phyloP scores from a whole-genome alignment of 345 rosid species.

The Trapa incisa region DNA sequence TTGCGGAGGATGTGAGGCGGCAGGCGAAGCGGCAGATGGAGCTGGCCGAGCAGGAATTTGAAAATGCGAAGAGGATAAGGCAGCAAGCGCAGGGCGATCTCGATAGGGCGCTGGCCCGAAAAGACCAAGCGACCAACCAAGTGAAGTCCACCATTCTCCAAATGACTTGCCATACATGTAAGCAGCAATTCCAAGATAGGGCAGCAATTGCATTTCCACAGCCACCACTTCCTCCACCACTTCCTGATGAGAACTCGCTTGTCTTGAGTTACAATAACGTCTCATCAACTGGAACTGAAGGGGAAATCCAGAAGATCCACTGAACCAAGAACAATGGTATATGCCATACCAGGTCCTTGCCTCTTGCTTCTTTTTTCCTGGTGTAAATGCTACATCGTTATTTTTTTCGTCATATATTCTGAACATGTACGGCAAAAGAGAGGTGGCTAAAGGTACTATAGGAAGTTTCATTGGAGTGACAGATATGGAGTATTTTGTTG shows the following conservation, averaged over 20 bases:
- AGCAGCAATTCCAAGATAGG: slow-evolving; percentile 13
- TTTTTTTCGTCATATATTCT: neutral
- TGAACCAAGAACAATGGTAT: neutral
- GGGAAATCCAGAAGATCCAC: slow-evolving; percentile 19
- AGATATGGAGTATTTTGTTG: no score
- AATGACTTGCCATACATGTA: slow-evolving; percentile 74
- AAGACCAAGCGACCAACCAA: slow-evolving; percentile 54
- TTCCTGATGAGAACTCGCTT: slow-evolving; percentile 27
- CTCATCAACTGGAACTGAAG: slow-evolving; percentile 35
- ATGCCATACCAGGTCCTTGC: neutral
- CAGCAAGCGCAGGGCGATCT: slow-evolving; percentile 72
- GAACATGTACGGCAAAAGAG: neutral
- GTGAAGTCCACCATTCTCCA: slow-evolving; percentile 51
- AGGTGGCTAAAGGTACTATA: neutral
- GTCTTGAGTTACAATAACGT: slow-evolving; percentile 30
- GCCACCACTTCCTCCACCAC: neutral
- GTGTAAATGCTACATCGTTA: neutral
- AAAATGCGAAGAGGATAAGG: slow-evolving; percentile 69
- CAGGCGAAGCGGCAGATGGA: slow-evolving; percentile 62
- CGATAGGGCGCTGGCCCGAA: slow-evolving; percentile 50
- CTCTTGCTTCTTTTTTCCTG: neutral
- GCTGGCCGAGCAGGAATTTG: slow-evolving; percentile 69
- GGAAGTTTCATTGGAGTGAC: no score
- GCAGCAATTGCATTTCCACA: no score
- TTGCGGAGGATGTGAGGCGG: slow-evolving; percentile 51